phyloP scores from a whole-genome alignment of 2,329 filamentous ascomycete genomes.

The Fusarium agapanthi region DNA sequence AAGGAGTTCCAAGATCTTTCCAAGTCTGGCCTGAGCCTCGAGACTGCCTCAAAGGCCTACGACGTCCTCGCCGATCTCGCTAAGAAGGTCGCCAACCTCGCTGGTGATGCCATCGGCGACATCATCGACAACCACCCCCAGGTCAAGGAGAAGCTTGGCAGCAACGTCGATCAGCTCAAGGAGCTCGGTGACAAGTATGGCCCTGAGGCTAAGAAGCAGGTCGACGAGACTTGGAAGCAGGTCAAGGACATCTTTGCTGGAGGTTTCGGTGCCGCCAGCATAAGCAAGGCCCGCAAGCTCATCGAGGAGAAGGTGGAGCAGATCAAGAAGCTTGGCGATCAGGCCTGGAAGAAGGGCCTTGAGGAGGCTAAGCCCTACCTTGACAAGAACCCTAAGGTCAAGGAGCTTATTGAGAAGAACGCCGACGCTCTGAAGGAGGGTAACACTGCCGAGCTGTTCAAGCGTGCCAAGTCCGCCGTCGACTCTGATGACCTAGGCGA shows the following conservation, averaged over 20 bases:
- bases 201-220: slow-evolving; percentile 79
- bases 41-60: slow-evolving; percentile 69
- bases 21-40: slow-evolving; percentile 67
- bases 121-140: slow-evolving; percentile 78
- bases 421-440: slow-evolving; percentile 72
- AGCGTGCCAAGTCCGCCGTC: slow-evolving; percentile 68
- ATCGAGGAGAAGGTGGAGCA: slow-evolving; percentile 76
- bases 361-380: slow-evolving; percentile 77
- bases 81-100: slow-evolving; percentile 66
- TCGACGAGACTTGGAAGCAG: slow-evolving; percentile 75
- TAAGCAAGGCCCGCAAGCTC: slow-evolving; percentile 67
- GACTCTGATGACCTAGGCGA: slow-evolving; percentile 67
- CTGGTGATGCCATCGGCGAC: slow-evolving; percentile 69
- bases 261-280: slow-evolving; percentile 63
- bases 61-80: slow-evolving; percentile 70
- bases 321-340: slow-evolving; percentile 72
- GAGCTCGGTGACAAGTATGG: slow-evolving; percentile 74
- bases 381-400: slow-evolving; percentile 80
- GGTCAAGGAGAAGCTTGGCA: slow-evolving; percentile 76
- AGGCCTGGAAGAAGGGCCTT: slow-evolving; percentile 76
- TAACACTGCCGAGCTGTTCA: slow-evolving; percentile 70
- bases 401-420: slow-evolving; percentile 77
- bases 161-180: slow-evolving; percentile 74
- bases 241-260: slow-evolving; percentile 69
- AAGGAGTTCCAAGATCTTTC: slow-evolving; percentile 70